Base-by-base conservation (phyloP, 2,329 filamentous ascomycete genomes). In the Venturia carpophila region DNA sequence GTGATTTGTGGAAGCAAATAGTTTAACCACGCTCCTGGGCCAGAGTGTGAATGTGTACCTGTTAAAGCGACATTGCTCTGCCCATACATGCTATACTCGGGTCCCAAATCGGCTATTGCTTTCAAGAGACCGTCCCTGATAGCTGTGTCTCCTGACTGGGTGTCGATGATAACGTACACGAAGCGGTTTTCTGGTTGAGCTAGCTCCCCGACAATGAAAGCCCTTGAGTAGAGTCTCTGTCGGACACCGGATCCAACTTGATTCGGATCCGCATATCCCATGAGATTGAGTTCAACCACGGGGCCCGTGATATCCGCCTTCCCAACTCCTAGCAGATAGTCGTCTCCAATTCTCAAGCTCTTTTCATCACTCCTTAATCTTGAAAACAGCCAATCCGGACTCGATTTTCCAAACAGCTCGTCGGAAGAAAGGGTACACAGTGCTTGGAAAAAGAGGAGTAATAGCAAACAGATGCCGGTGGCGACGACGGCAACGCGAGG, bases 1-100 rank as follows among this genome's bases (percentile, higher is more conserved):
- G 93, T 94, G 68, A 97, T 89, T 73, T 97, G 92, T 9, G 92
- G 93, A 6, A 97, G 81, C 11, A 97, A 82, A 73, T 97, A 97
- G 76, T 97, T 97, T 73, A 95, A 81, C 91, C 92, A 97, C 6
- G 89, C 93, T 1, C 90, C 93, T 0, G 93, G 92, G 0, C 92
- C 93, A 30, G 92, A 88, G 77, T 97, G 93, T 34, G 90, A 94
- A 75, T 97, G 93, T 0, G 93, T 97, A 64, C 92, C 93, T 0
- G 91, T 96, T 27, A 97, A 84, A 42, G 93, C 93, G 43, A 97
- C 78, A 72, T 96, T 97, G 70, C 89, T 83, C 71, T 89, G 84
- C 60, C 82, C 84, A 75, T 97, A 97, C 37, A 87, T 77, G 1
- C 83, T 79, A 73, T 92, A 96, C 3, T 88, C 87, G 19, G 80